These are phyloP conservation scores for Pseudonitzschia multistriata DNA, from an alignment of 108 stramenopile genomes.

Conservation along the genomic window DNA sequence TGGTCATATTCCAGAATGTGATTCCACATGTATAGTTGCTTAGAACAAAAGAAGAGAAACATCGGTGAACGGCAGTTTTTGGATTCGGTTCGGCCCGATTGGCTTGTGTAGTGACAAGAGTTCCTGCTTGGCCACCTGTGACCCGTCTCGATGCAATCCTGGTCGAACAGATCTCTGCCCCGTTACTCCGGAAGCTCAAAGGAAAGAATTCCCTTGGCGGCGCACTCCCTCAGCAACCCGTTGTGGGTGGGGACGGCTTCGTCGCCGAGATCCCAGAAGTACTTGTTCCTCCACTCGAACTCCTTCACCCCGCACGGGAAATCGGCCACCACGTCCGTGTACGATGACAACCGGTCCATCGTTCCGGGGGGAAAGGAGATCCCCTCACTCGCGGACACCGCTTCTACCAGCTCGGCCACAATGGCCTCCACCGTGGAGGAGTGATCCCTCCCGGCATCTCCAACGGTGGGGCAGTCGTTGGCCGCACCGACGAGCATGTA, in stretches of 20 bases:
- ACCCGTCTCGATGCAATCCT: no score
- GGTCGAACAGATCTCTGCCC: no score
- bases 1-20: no score
- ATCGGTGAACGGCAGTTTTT: no score
- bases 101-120: no score
- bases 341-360: slow-evolving; percentile 74
- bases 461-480: slow-evolving; percentile 74
- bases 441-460: slow-evolving; percentile 61
- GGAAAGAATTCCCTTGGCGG: slow-evolving; percentile 52
- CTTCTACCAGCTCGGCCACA: slow-evolving; percentile 59
- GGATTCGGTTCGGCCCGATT: no score
- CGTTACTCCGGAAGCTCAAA: slow-evolving; percentile 61
- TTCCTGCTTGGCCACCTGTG: no score
- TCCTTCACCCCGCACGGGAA: slow-evolving; percentile 94
- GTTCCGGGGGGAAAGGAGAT: slow-evolving; percentile 54
- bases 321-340: slow-evolving; percentile 87
- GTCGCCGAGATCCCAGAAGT: slow-evolving; percentile 70
- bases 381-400: slow-evolving; percentile 55
- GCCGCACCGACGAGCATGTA: slow-evolving; percentile 90
- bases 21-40: no score
- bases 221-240: slow-evolving; percentile 57
- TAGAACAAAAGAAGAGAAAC: no score
- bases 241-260: slow-evolving; percentile 67
- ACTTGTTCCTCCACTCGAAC: slow-evolving; percentile 91
- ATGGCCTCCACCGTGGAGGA: slow-evolving; percentile 54